Conservation (phyloP, 108 stramenopile genomes). For the Parmales sp. region DNA sequence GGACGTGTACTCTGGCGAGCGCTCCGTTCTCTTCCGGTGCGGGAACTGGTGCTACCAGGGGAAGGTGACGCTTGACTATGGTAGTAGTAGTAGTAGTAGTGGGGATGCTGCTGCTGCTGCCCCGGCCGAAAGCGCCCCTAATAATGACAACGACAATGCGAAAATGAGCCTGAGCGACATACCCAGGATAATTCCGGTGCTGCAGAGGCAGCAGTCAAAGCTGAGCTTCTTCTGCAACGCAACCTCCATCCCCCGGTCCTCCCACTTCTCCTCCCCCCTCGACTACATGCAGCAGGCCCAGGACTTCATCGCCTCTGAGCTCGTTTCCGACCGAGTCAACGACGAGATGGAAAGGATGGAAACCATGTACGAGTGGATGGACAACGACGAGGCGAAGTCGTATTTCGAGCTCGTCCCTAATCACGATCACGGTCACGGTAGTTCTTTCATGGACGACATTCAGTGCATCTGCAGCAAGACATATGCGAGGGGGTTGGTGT, state of each 20-base stretch:
- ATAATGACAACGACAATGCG: background rate
- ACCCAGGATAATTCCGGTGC: conserved; percentile 44
- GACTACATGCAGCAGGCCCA: conserved; percentile 36
- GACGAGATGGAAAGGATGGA: conserved; percentile 31
- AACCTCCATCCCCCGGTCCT: background rate
- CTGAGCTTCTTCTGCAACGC: conserved; percentile 46
- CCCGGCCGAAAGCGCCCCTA: conserved; percentile 9
- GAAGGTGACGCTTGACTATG: conserved; percentile 33
- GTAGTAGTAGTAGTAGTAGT: background rate
- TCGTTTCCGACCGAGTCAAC: conserved; percentile 31
- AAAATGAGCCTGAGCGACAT: conserved; percentile 53
- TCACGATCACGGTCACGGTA: conserved; percentile 16
- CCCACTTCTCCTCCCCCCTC: conserved; percentile 23
- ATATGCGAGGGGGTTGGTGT: conserved; percentile 43
- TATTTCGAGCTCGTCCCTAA: conserved; percentile 61
- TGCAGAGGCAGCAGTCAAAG: conserved; percentile 58
- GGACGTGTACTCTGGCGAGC: conserved; percentile 10
- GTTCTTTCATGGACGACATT: conserved; percentile 36
- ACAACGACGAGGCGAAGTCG: conserved; percentile 35
- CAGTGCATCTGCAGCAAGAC: conserved; percentile 37
- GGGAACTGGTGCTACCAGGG: conserved; percentile 67
- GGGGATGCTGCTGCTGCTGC: too few species aligned
- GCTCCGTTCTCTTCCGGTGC: conserved; percentile 49
- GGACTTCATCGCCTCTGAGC: conserved; percentile 44
- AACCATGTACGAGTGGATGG: conserved; percentile 52